phyloP scores from a whole-genome alignment of 2,329 filamentous ascomycete species.

The Fonsecaea nubica region DNA sequence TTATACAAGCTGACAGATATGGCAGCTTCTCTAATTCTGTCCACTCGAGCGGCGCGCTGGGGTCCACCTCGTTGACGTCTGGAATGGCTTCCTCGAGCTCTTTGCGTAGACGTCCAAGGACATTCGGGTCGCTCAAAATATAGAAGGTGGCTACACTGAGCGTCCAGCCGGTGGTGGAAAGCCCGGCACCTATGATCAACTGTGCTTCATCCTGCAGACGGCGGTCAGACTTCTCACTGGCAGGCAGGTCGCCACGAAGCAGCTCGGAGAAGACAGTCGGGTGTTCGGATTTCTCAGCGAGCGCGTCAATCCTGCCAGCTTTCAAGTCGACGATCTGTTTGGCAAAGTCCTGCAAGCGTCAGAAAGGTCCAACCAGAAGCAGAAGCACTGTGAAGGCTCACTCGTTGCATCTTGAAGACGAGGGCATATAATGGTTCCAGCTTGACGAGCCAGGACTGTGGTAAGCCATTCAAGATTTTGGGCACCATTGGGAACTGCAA shows the following conservation, averaged over 20 bases:
- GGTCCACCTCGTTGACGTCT: slow-evolving; percentile 15
- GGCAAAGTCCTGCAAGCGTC: slow-evolving; percentile 10
- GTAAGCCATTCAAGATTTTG: slow-evolving; percentile 32
- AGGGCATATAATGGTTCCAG: slow-evolving; percentile 30
- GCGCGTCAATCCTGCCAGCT: slow-evolving; percentile 19
- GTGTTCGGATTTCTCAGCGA: slow-evolving; percentile 25
- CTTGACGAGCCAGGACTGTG: slow-evolving; percentile 22
- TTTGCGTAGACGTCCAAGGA: slow-evolving; percentile 15
- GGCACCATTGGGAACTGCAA: slow-evolving; percentile 39
- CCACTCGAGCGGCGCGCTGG: slow-evolving; percentile 25
- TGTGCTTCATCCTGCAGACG: slow-evolving; percentile 44
- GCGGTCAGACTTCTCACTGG: slow-evolving; percentile 38
- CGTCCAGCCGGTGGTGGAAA: slow-evolving; percentile 32
- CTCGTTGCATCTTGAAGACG: slow-evolving; percentile 28
- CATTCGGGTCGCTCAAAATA: slow-evolving; percentile 23
- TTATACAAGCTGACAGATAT: slow-evolving; percentile 43
- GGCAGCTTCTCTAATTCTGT: slow-evolving; percentile 42
- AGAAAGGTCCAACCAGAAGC: background rate
- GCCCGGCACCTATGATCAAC: slow-evolving; percentile 38
- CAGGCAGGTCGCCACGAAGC: slow-evolving; percentile 29
- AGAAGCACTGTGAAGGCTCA: slow-evolving; percentile 23
- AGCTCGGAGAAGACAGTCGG: slow-evolving; percentile 34
- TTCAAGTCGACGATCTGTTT: slow-evolving; percentile 21
- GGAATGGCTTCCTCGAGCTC: slow-evolving; percentile 26
- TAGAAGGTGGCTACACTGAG: slow-evolving; percentile 32